phyloP scores from a whole-genome alignment of 768 basidiomycete species.

The Plicaturopsis crispa region DNA sequence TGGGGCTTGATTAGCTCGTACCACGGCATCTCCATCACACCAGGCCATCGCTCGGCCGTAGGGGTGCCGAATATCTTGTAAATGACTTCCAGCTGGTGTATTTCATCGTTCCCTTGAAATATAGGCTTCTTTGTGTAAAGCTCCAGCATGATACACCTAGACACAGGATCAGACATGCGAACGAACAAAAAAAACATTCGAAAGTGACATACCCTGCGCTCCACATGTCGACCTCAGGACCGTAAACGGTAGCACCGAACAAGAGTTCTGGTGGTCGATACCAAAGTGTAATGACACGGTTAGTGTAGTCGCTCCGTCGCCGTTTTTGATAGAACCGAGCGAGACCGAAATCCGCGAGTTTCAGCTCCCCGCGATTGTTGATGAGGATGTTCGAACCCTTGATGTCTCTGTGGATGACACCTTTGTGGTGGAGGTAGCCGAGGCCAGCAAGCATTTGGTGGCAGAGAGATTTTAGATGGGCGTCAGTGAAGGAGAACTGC shows the following conservation, averaged over 20 bases:
- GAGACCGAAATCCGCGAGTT: slow-evolving; percentile 95
- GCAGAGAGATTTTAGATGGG: slow-evolving; percentile 92
- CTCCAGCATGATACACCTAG: slow-evolving; percentile 97
- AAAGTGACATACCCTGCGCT: slow-evolving; percentile 87
- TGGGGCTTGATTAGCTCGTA: slow-evolving; percentile 96
- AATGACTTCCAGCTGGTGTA: slow-evolving; percentile 91
- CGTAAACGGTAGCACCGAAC: slow-evolving; percentile 93
- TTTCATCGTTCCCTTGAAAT: slow-evolving; percentile 98
- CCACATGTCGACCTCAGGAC: slow-evolving; percentile 99
- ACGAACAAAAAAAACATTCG: not conserved
- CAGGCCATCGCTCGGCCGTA: slow-evolving; percentile 73
- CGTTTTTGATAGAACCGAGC: slow-evolving; percentile 95
- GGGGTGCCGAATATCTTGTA: slow-evolving; percentile 91
- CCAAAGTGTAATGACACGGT: slow-evolving; percentile 98
- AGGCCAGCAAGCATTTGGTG: slow-evolving; percentile 94
- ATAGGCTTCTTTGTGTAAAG: slow-evolving; percentile 91
- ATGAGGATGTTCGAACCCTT: slow-evolving; percentile 98
- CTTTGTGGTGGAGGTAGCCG: slow-evolving; percentile 91
- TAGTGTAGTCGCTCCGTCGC: slow-evolving; percentile 91
- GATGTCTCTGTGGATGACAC: slow-evolving; percentile 96
- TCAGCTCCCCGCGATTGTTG: slow-evolving; percentile 86
- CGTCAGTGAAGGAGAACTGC: slow-evolving; percentile 76
- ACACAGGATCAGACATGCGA: slow-evolving; percentile 1
- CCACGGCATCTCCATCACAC: slow-evolving; percentile 84
- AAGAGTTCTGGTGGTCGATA: slow-evolving; percentile 94